Base-by-base conservation (phyloP, 1,284 basidiomycete species). In the Cutaneotrichosporon daszewskae region DNA sequence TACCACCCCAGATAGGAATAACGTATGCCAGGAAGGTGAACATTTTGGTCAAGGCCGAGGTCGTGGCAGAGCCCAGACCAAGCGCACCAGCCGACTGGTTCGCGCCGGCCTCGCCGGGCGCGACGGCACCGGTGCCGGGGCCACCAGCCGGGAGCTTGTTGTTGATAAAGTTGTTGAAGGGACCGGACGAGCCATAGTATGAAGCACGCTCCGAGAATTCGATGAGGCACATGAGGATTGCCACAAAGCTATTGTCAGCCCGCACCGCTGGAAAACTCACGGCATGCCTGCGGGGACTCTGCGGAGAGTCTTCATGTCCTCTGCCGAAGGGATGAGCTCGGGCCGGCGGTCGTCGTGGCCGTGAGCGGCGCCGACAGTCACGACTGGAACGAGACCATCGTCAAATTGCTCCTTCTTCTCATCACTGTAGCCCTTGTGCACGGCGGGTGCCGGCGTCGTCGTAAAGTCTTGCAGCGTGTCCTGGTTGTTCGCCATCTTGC, bases 111-210 rank as follows among this genome's bases (percentile, higher is more conserved):
- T 82, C 79, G 6, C 82, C 82, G 40, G 75, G 68, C 11, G 78
- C 80, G 3, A 88, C 76, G 3, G 86, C 86, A 53, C 86, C 86
- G 2, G 85, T 77, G 28, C 64, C 75, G 8, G 84, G 86, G 31
- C 79, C 79, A 11, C 61, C 62, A 0, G 57, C 49, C 1, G 85
- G 86, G 2, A 87, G 77, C 0, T 77, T 75, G 51, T 53, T 42
- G 40, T 42, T 42, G 11, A 42, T 17, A 36, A 59, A 59, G 48
- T 63, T 58, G 47, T 53, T 49, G 45, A 60, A 50, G 5, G 45
- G 44, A 1, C 45, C 43, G 22, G 33, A 35, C 5, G 42, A 43
- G 14, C 49, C 49, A 34, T 49, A 54, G 45, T 51, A 53, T 31
- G 53, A 53, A 9, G 55, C 61, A 41, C 68, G 60, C 55, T 70